phyloP scores from a whole-genome alignment of 352 stramenopile species.

The Thraustochytrium striatum region DNA sequence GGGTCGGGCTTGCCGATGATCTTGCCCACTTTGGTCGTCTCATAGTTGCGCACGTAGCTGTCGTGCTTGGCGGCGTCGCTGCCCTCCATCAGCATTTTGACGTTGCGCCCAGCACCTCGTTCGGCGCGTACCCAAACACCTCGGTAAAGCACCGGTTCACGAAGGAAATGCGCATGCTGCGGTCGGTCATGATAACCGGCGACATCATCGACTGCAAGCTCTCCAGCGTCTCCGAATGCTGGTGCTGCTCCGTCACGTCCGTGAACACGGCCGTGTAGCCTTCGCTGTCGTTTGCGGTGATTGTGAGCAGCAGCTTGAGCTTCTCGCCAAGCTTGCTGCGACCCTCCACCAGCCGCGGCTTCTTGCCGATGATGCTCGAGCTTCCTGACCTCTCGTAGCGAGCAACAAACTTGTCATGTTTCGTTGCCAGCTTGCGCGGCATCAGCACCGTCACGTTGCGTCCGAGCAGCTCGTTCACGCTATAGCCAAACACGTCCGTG shows the following conservation, averaged over 20 bases:
- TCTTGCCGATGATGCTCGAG: constrained; percentile 6
- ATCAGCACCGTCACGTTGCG: constrained; percentile 9
- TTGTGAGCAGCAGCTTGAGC: constrained; percentile 11
- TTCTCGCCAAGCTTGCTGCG: neutral
- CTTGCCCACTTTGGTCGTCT: neutral
- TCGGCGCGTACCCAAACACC: constrained; percentile 20
- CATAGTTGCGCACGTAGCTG: constrained; percentile 1
- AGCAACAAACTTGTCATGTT: neutral
- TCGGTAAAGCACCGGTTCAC: neutral
- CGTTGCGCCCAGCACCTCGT: constrained; percentile 19
- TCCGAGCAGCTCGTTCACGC: neutral
- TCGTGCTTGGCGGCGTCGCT: constrained; percentile 2
- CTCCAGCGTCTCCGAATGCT: neutral
- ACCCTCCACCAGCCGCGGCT: constrained; percentile 9
- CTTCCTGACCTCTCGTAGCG: neutral
- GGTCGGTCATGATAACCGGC: neutral
- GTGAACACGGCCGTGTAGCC: constrained; percentile 20
- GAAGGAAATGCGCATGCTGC: constrained; percentile 11
- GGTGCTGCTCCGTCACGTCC: neutral
- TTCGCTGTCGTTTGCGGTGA: neutral
- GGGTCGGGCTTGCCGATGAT: constrained; percentile 9
- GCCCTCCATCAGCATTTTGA: constrained; percentile 10
- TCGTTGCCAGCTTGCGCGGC: neutral
- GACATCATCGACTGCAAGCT: constrained; percentile 4
- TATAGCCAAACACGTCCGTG: constrained; percentile 1